Base-by-base conservation (phyloP, 2,329 filamentous ascomycete species). In the Ceratocystis cacaofunesta region DNA sequence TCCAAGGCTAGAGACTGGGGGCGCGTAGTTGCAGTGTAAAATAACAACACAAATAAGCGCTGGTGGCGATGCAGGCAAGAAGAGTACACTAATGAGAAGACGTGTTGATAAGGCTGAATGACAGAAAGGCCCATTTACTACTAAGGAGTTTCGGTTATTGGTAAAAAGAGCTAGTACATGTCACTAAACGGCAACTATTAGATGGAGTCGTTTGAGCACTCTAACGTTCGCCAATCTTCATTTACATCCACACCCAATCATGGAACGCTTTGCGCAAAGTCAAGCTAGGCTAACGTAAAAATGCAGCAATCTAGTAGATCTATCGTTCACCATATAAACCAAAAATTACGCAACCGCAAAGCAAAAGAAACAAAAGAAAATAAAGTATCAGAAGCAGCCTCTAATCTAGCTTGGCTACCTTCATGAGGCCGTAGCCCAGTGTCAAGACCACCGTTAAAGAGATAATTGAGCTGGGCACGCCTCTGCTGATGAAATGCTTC, bases 401-500 rank as follows among this genome's bases (percentile, higher is more conserved):
- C 73, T 71, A 78, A 68, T 79, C 77, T 65, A 90, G 79, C 0
- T 86, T 85, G 10, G 83, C 86, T 62, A 90, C 79, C 69, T 87
- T 80, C 91, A 97, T 96, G 69, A 95, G 79, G 1, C 87, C 90
- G 75, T 96, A 99, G 0, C 94, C 95, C 52, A 99, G 77, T 0
- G 90, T 92, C 32, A 97, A 82, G 52, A 96, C 86, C 8, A 99
- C 89, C 0, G 80, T 74, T 70, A 95, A 87, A 0, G 91, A 86
- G 65, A 96, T 79, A 44, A 97, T 73, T 75, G 89, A 95, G 72
- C 88, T 86, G 0, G 94, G 92, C 46, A 99, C 84, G 72, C 94
- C 94, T n/a, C 92, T 81, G 63, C 88, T 95, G 72, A 99, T 87
- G 75, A 99, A 99, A 74, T 99, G 94, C 73, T 88, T 89, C 63